These are phyloP conservation scores for Coniosporium apollinis DNA, from an alignment of 495 filamentous ascomycete species.

Conservation along the genomic window DNA sequence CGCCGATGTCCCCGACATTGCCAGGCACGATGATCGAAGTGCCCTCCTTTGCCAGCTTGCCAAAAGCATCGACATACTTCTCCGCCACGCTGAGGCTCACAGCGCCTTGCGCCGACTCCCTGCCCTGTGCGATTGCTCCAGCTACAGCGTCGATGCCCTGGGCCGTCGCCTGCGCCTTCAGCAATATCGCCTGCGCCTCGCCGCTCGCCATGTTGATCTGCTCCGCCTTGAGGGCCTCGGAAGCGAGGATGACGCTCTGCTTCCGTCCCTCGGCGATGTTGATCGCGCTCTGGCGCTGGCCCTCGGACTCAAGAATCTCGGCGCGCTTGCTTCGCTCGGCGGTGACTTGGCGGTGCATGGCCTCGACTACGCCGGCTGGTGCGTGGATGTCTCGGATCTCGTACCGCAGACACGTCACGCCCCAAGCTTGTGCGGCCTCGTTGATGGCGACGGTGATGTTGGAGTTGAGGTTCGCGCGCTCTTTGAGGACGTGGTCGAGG, in stretches of 20 bases:
- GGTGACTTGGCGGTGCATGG: conserved; percentile 96
- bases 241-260: conserved; percentile 87
- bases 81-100: conserved; percentile 79
- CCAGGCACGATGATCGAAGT: conserved; percentile 90
- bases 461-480: conserved; percentile 83
- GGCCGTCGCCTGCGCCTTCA: conserved; percentile 77
- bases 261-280: conserved; percentile 97
- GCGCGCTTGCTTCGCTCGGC: conserved; percentile 92
- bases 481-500: conserved; percentile 92
- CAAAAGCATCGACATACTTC: conserved; percentile 96
- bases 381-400: conserved; percentile 98
- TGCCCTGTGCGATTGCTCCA: conserved; percentile 45
- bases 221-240: conserved; percentile 78
- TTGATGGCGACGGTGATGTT: conserved; percentile 98
- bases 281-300: conserved; percentile 89
- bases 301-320: conserved; percentile 91
- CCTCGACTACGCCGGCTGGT: conserved; percentile 76
- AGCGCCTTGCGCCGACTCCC: conserved; percentile 61
- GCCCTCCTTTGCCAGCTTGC: conserved; percentile 77
- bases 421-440: conserved; percentile 92
- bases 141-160: conserved; percentile 76
- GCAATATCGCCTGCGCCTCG: conserved; percentile 81
- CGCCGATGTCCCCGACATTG: conserved; percentile 90
- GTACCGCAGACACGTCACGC: conserved; percentile 87
- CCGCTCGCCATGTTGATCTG: conserved; percentile 81